phyloP scores from a whole-genome alignment of 306 rosid species.

The Alnus glutinosa region DNA sequence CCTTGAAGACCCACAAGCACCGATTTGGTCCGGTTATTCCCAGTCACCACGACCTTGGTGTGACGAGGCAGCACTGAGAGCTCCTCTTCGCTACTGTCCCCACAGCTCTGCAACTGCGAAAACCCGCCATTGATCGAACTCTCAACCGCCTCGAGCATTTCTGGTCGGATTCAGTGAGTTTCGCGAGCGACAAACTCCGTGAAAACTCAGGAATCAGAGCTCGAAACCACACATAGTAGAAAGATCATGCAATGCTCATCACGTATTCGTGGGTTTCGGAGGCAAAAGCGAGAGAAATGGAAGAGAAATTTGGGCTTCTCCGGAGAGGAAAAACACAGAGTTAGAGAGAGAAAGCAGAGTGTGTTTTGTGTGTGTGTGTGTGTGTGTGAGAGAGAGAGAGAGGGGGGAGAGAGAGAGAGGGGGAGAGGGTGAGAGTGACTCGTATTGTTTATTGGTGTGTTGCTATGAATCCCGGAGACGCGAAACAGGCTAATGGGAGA shows the following conservation, averaged over 20 bases:
- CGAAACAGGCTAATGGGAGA: constrained; percentile 29
- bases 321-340: constrained; percentile 58
- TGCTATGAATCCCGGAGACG: constrained; percentile 92
- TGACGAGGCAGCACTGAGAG: constrained; percentile 96
- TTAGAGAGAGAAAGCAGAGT: constrained; percentile 1
- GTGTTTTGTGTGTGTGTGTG: constrained; percentile 21
- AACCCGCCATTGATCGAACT: constrained; percentile 81
- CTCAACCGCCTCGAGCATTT: constrained; percentile 90
- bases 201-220: constrained; percentile 23
- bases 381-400: constrained; percentile 24
- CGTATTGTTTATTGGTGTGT: constrained; percentile 66
- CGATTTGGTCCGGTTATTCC: constrained; percentile 96
- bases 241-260: constrained; percentile 68
- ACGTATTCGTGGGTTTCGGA: constrained; percentile 37
- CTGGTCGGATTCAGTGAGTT: constrained; percentile 9
- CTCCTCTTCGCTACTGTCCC: constrained; percentile 97
- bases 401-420: constrained; percentile 20
- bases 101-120: constrained; percentile 88
- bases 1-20: constrained; percentile 98
- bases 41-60: constrained; percentile 96
- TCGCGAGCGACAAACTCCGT: neutral
- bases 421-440: constrained; percentile 56
- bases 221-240: constrained; percentile 40
- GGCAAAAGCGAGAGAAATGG: constrained; percentile 28
- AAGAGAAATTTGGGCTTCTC: constrained; percentile 49